A percentile compares a stretch with the other conserved stretches of the same genome.
Evolutionary conservation across 2,329 filamentous ascomycete species (phyloP).

Genomic region (Fusarium annulatum): DNA sequence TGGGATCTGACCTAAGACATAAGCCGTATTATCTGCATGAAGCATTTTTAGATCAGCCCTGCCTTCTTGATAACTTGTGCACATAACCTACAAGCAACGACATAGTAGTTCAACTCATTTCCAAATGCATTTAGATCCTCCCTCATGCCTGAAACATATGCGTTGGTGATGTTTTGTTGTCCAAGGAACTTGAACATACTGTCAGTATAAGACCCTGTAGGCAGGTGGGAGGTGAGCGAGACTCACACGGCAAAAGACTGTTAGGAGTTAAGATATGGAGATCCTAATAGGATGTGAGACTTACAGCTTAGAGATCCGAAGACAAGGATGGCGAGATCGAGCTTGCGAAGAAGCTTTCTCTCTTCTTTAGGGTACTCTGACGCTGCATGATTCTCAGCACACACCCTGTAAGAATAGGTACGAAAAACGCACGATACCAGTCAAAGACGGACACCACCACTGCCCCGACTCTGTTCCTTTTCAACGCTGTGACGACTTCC

Average conservation of each 20-base stretch:
- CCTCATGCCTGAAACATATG: constrained; percentile 4
- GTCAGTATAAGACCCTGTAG: fast-evolving
- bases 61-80: fast-evolving
- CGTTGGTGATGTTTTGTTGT: constrained; percentile 3
- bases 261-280: no score
- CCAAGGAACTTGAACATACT: neutral
- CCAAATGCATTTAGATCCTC: neutral
- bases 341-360: neutral
- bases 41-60: fast-evolving
- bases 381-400: neutral
- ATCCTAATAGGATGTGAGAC: neutral
- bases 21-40: neutral
- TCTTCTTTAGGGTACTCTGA: neutral
- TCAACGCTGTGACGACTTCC: neutral
- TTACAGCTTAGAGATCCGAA: neutral
- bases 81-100: neutral
- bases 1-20: neutral
- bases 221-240: fast-evolving
- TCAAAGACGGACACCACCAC: constrained; percentile 4
- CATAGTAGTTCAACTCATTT: constrained; percentile 6
- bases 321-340: neutral
- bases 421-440: neutral
- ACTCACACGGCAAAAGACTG: constrained; percentile 7
- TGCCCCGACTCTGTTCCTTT: neutral
- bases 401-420: fast-evolving